phyloP scores from a whole-genome alignment of 805 yeast genomes.

The Ogataea thermomethanolica region DNA sequence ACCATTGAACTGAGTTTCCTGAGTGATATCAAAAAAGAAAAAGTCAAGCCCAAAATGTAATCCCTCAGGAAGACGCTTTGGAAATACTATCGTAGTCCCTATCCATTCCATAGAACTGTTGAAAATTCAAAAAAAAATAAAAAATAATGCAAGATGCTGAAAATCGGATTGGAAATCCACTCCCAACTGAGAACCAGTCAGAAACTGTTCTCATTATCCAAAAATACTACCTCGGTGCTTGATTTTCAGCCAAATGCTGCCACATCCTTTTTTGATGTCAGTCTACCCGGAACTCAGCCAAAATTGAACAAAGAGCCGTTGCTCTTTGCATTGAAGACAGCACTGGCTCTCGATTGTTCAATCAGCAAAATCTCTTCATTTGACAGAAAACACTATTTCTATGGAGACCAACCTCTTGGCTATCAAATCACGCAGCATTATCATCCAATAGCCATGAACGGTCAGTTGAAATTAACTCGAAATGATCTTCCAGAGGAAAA shows the following conservation, averaged over 20 bases:
- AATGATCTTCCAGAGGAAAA: conserved; percentile 46
- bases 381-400: conserved; percentile 94
- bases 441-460: conserved; percentile 72
- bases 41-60: conserved; percentile 26
- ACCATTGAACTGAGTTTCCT: conserved; percentile 34
- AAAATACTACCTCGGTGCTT: conserved; percentile 41
- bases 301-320: conserved; percentile 71
- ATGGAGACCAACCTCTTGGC: conserved; percentile 94
- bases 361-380: conserved; percentile 61
- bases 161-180: conserved; percentile 91
- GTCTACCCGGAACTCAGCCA: conserved; percentile 94
- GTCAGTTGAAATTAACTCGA: conserved; percentile 48
- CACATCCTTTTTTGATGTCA: conserved; percentile 76
- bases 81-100: conserved; percentile 16
- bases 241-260: conserved; percentile 57
- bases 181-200: conserved; percentile 74
- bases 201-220: conserved; percentile 73
- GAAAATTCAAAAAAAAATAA: neutral
- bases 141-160: conserved; percentile 34
- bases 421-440: conserved; percentile 92
- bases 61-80: conserved; percentile 12
- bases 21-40: conserved; percentile 18
- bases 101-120: conserved; percentile 2
- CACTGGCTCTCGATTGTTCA: conserved; percentile 60
- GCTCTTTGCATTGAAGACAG: conserved; percentile 65